These are phyloP conservation scores for Gossypium bickii DNA, from an alignment of 345 rosid genomes.

Conservation along the genomic window DNA sequence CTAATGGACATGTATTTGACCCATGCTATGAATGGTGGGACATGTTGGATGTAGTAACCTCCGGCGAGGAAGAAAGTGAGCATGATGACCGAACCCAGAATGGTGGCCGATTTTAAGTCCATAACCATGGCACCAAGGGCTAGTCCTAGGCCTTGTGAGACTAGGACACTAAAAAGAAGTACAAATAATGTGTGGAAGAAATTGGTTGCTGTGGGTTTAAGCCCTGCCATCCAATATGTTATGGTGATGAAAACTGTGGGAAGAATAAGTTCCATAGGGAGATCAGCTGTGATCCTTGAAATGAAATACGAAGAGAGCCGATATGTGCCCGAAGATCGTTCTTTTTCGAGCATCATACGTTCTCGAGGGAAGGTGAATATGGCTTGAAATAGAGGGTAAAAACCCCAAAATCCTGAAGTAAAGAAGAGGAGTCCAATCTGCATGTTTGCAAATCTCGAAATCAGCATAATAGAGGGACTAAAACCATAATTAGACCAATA, in stretches of 20 bases:
- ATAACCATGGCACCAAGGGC: slow-evolving; percentile 53
- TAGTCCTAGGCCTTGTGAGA: slow-evolving; percentile 46
- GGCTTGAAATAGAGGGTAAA: slow-evolving; percentile 70
- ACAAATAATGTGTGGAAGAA: slow-evolving; percentile 43
- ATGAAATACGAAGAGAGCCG: slow-evolving; percentile 78
- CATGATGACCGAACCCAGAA: slow-evolving; percentile 40
- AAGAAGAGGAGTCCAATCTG: slow-evolving; percentile 83
- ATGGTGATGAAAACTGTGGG: slow-evolving; percentile 46
- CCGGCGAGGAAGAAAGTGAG: slow-evolving; percentile 40
- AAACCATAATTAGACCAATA: too few species aligned
- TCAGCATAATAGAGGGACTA: too few species aligned
- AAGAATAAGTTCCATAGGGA: slow-evolving; percentile 70
- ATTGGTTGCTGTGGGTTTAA: slow-evolving; percentile 31
- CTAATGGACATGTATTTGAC: slow-evolving; percentile 41
- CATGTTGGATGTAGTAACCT: slow-evolving; percentile 47
- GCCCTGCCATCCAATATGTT: slow-evolving; percentile 77
- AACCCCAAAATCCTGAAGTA: slow-evolving; percentile 56
- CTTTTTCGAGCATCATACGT: slow-evolving; percentile 73
- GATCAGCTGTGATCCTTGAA: slow-evolving; percentile 54
- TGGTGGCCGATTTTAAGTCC: slow-evolving; percentile 41
- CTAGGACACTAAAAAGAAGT: slow-evolving; percentile 39
- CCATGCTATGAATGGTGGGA: slow-evolving; percentile 46
- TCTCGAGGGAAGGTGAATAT: slow-evolving; percentile 81
- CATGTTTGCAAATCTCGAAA: slow-evolving; percentile 6
- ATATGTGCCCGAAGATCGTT: slow-evolving; percentile 79